Base-by-base conservation (phyloP, 1,284 basidiomycete species). In the Tylopilus sp. region DNA sequence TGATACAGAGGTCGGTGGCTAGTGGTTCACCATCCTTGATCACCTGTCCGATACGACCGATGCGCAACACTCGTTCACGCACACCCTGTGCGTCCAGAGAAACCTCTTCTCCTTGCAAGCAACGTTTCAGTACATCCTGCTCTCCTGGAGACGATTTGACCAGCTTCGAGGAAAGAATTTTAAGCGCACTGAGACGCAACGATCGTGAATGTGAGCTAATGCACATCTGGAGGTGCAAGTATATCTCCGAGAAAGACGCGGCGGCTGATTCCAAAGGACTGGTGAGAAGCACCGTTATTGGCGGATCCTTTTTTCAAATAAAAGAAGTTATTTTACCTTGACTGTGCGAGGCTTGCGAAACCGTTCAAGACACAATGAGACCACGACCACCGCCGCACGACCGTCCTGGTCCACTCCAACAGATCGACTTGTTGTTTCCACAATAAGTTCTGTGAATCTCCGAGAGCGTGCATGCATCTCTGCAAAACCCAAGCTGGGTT, bases 11-110 rank as follows among this genome's bases (percentile, higher is more conserved):
- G 63, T 89, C 87, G 0, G 86, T 86, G 8, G 85, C 84, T 32
- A 86, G 69, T 13, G 82, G 80, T 64, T 88, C 88, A 10, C 81
- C 86, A 57, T 86, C 86, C 57, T 80, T 81, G 58, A 92, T 80
- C 26, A 85, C 80, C 66, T 87, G 85, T 4, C 83, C 83, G 53
- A 93, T 81, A 47, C 89, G 83, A 10, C 85, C 86, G 19, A 96
- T 93, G 38, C 89, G 83, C 68, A 96, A 79, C 2, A 94, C 89
- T 47, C 95, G 88, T 72, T 98, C 96, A 32, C 96, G 86, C 0
- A 92, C 91, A 41, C 95, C 93, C 67, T 91, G 89, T 3, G 94
- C 83, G 58, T 94, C 91, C 54, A 96, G 79, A 1, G 91, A 81
- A 0, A 93, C 87, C 64, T 92, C 86, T 74, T 97, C 95, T 2